phyloP scores from a whole-genome alignment of 495 filamentous ascomycete species.

The Trichoderma erinaceum region DNA sequence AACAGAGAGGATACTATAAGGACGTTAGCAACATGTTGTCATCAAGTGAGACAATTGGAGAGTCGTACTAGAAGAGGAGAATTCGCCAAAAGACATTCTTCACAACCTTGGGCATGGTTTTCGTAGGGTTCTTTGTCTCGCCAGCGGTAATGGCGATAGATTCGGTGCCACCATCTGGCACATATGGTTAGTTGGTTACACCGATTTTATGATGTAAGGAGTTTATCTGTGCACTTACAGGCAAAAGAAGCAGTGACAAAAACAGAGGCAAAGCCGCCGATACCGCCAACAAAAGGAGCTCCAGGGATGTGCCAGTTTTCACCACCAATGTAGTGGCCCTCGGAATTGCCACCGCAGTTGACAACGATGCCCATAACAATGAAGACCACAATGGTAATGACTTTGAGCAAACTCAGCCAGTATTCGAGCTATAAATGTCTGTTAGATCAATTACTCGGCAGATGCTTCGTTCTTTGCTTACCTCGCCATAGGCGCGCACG shows the following conservation, averaged over 20 bases:
- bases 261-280: constrained; percentile 22
- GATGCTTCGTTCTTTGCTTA: neutral
- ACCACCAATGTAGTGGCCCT: constrained; percentile 60
- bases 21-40: neutral
- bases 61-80: constrained; percentile 44
- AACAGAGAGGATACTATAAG: constrained; percentile 42
- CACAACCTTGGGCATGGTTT: constrained; percentile 36
- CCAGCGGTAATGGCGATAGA: constrained; percentile 54
- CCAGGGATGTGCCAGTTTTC: constrained; percentile 35
- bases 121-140: constrained; percentile 50
- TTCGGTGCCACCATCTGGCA: constrained; percentile 35
- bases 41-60: constrained; percentile 17
- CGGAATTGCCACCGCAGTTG: constrained; percentile 50
- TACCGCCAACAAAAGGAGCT: constrained; percentile 22
- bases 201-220: neutral
- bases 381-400: constrained; percentile 55
- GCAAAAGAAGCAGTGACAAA: constrained; percentile 28
- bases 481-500: constrained; percentile 52
- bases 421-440: constrained; percentile 43
- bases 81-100: constrained; percentile 48
- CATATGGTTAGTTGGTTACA: neutral
- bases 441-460: neutral
- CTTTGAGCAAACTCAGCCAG: constrained; percentile 57
- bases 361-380: constrained; percentile 50
- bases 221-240: constrained; percentile 11